phyloP scores from a whole-genome alignment of 148 eudicot species.

The Bassia scoparia region DNA sequence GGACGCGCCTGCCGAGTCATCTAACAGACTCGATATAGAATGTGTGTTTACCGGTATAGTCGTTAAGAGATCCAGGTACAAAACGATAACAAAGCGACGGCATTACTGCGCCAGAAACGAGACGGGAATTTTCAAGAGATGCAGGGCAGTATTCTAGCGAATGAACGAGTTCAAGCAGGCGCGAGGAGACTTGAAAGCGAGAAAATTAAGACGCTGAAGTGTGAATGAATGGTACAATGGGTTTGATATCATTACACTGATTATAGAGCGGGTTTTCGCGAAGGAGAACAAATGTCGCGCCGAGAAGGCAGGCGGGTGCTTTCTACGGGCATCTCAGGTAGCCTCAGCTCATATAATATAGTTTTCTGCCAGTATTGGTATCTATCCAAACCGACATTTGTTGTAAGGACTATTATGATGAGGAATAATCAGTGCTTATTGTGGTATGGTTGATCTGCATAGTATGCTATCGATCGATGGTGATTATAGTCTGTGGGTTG shows the following conservation, averaged over 20 bases:
- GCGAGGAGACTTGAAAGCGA: slow-evolving; percentile 58
- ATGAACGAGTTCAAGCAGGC: slow-evolving; percentile 86
- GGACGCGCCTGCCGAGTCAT: slow-evolving; percentile 28
- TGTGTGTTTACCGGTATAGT: slow-evolving; percentile 56
- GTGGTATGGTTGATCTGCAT: slow-evolving; percentile 98
- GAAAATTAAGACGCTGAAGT: slow-evolving; percentile 43
- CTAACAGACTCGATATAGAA: slow-evolving; percentile 35
- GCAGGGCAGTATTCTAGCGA: slow-evolving; percentile 82
- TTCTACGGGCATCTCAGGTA: slow-evolving; percentile 90
- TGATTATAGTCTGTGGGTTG: slow-evolving; percentile 97
- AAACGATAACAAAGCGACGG: slow-evolving; percentile 85
- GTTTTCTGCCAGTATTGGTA: slow-evolving; percentile 93
- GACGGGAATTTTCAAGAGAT: slow-evolving; percentile 69
- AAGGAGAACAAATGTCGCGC: slow-evolving; percentile 86
- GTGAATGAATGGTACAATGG: slow-evolving; percentile 74
- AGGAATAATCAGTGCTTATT: slow-evolving; percentile 92
- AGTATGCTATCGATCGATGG: slow-evolving; percentile 96
- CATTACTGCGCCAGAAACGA: slow-evolving; percentile 85
- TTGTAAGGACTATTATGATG: slow-evolving; percentile 91
- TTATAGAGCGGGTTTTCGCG: slow-evolving; percentile 88
- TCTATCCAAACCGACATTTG: slow-evolving; percentile 97
- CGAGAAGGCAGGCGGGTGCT: slow-evolving; percentile 95
- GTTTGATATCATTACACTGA: slow-evolving; percentile 82
- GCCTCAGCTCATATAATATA: slow-evolving; percentile 94
- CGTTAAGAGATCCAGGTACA: slow-evolving; percentile 75